Base-by-base conservation (phyloP, 768 basidiomycete genomes). In the Thelephora aurantiotincta region DNA sequence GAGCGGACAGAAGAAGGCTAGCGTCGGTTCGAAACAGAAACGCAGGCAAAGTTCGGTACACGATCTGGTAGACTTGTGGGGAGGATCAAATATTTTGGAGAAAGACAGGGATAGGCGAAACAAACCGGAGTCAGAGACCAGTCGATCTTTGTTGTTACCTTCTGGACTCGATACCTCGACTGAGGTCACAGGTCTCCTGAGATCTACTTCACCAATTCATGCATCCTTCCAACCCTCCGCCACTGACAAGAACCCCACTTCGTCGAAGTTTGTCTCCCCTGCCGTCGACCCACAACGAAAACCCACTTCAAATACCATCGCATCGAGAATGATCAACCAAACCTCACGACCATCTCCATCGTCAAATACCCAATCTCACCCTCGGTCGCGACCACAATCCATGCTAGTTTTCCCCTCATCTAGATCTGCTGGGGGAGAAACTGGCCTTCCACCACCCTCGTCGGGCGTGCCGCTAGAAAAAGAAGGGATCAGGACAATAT, bases 21-120 rank as follows among this genome's bases (percentile, higher is more conserved):
- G 55, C 41, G 52, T 49, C 45, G 49, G 54, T 30, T 53, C 58
- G 14, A 49, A 45, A 19, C 22, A 65, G 37, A 77, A 76, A 54
- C 68, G 74, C 35, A 66, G 86, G 52, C 84, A 89, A 66, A 81
- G 77, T 55, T 89, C 88, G 11, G 85, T 89, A 19, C 85, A 91
- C 56, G 82, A 90, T 56, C 59, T 89, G 48, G 82, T 89, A 23
- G 82, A 83, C 58, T 60, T 89, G 23, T 88, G 81, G 70, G 83
- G 83, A 36, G 82, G 82, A 6, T 69, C 71, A 12, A 51, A 50
- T 52, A 55, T 43, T 65, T 5, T 19, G 58, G 54, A 58, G 19
- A 74, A 70, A 54, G 72, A 75, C 52, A 72, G 68, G 51, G 47
- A 30, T 11, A 22, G 26, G 22, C 38, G 38, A 18, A 22, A 41